Base-by-base conservation (phyloP, 768 basidiomycete genomes). In the Neoboletus subvelutipes region DNA sequence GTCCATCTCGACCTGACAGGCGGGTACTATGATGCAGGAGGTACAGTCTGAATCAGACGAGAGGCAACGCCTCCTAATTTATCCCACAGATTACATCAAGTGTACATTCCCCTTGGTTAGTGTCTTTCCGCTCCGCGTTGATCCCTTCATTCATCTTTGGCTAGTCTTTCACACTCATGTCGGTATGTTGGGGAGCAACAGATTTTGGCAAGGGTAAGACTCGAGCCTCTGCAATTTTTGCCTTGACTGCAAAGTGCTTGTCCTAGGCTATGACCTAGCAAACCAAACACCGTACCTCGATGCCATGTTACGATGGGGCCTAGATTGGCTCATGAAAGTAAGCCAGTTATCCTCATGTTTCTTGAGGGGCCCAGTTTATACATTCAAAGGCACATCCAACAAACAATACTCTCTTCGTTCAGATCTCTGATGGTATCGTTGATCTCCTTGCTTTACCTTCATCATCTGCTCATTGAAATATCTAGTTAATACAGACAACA, bases 1-100 rank as follows among this genome's bases (percentile, higher is more conserved):
- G 85, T 78, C 34, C 79, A 79, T 6, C 65, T 93, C 17, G 90
- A 98, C 69, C 74, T 97, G 51, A 84, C 80, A 33, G 92, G 93
- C 69, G 95, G 94, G 8, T 96, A 88, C 68, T 95, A 92, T 68
- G 94, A 96, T 77, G 93, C 94, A 57, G 94, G 94, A 76, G 90
- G 90, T 90, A 65, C 65, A 76, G 64, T 57, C 42, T 37, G 20
- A 36, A 49, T 37, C 17, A 20, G 18, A 31, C 31, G n/a, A 45
- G 43, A 43, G 12, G 41, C 47, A 12, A 24, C 10, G 5, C 53
- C 20, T 36, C 43, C 37, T 51, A 58, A 53, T 43, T 22, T 20
- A 39, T 61, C 31, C 47, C 50, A 33, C 59, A 90, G 90, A 94
- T 73, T 96, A 87, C 70, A 88, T 94, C 72, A 96, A 95, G 67